Percentiles rank a stretch among this genome's conserved stretches.
Evolutionary conservation across 768 basidiomycete species (phyloP).

Genomic region (Tulasnella sp.): DNA sequence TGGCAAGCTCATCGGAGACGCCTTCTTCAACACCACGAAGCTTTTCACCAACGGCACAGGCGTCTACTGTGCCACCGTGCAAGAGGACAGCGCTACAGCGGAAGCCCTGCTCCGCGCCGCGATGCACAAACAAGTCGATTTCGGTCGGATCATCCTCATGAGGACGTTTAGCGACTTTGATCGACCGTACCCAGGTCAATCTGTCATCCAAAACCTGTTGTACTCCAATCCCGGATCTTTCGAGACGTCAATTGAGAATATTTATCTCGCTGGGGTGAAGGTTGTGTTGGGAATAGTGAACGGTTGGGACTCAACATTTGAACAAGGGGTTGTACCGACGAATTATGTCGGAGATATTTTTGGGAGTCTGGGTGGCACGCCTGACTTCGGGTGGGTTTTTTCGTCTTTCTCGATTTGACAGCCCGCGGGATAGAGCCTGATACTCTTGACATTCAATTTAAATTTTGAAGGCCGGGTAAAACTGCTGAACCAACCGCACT

Average conservation of each 20-base stretch:
- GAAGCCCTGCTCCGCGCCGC: constrained; percentile 31
- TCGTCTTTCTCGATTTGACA: no score
- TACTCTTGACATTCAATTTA: no score
- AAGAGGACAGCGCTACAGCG: constrained; percentile 35
- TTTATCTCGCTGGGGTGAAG: constrained; percentile 31
- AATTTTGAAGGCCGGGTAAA: no score
- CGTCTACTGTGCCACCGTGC: constrained; percentile 28
- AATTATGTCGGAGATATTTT: constrained; percentile 28
- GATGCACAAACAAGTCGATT: constrained; percentile 28
- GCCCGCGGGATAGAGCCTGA: no score
- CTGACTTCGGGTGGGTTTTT: constrained; percentile 22
- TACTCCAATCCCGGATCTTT: constrained; percentile 26
- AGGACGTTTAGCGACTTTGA: constrained; percentile 32
- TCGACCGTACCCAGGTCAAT: constrained; percentile 21
- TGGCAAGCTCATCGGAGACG: constrained; percentile 29
- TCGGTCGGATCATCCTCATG: constrained; percentile 31
- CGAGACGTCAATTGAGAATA: constrained; percentile 28
- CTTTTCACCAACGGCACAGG: constrained; percentile 29
- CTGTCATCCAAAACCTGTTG: constrained; percentile 25
- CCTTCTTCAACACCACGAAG: constrained; percentile 31
- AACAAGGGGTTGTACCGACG: constrained; percentile 25
- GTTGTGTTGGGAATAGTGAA: constrained; percentile 30
- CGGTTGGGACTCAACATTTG: constrained; percentile 29
- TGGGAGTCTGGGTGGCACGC: constrained; percentile 26
- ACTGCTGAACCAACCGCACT: no score